Evolutionary conservation across 768 basidiomycete species (phyloP).

Genomic region (Leucosporidium creatinivorum): DNA sequence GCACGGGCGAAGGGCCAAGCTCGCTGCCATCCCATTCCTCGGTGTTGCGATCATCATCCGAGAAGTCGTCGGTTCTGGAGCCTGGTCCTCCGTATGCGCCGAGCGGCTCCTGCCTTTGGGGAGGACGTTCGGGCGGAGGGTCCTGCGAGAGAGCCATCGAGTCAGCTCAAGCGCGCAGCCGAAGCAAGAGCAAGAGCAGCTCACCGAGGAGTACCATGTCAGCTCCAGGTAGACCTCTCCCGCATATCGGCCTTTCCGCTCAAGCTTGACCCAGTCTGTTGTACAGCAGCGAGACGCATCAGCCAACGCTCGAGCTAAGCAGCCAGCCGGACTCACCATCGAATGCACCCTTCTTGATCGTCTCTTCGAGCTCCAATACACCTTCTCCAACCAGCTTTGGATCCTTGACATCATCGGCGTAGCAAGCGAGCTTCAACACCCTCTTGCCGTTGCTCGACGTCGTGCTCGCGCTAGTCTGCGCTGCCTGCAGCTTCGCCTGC

Average conservation of each 20-base stretch:
- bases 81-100: constrained; percentile 20
- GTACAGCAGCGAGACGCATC: constrained; percentile 32
- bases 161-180: too few relatives aligned
- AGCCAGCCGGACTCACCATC: constrained; percentile 57
- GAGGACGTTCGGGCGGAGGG: not conserved
- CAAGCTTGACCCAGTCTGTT: constrained; percentile 87
- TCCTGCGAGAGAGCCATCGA: not conserved
- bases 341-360: constrained; percentile 76
- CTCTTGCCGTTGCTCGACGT: constrained; percentile 36
- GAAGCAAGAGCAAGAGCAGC: not conserved
- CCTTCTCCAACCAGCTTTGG: constrained; percentile 75
- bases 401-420: constrained; percentile 67
- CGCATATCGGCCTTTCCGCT: constrained; percentile 66
- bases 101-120: constrained; percentile 1
- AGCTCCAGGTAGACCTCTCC: constrained; percentile 88
- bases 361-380: constrained; percentile 66
- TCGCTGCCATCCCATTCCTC: constrained; percentile 10
- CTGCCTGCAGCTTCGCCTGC: constrained; percentile 34
- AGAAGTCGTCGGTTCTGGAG: constrained; percentile 1
- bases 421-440: constrained; percentile 67
- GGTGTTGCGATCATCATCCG: constrained; percentile 2
- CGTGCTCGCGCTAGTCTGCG: constrained; percentile 32
- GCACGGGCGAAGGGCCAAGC: not conserved
- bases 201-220: constrained; percentile 67
- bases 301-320: constrained; percentile 38